Evolutionary conservation across 163 green algal genomes (phyloP).

Genomic region (Coccomyxa subellipsoidea): DNA sequence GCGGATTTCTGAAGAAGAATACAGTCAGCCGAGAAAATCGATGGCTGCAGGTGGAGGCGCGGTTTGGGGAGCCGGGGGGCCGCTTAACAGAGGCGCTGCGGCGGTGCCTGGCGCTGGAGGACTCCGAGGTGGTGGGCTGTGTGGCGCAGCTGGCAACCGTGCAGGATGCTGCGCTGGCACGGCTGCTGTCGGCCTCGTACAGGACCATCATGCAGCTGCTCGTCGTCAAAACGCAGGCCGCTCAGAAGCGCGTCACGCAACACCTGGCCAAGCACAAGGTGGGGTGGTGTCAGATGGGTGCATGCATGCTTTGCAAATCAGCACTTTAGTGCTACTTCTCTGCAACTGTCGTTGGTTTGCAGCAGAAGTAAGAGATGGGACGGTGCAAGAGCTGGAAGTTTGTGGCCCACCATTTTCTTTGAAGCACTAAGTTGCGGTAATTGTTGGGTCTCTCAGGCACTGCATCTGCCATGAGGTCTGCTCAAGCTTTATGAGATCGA

Average conservation of each 20-base stretch:
- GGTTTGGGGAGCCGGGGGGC: slow-evolving; percentile 35
- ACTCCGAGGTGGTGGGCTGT: slow-evolving; percentile 61
- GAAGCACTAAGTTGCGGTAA: too few species aligned
- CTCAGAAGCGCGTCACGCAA: neutral
- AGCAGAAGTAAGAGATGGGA: too few species aligned
- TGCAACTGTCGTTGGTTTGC: too few species aligned
- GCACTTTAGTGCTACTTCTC: neutral
- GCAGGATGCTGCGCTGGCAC: slow-evolving; percentile 46
- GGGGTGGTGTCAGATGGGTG: too few species aligned
- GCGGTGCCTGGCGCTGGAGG: slow-evolving; percentile 17
- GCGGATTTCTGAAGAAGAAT: too few species aligned
- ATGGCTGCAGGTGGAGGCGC: slow-evolving; percentile 12
- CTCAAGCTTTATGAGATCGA: too few species aligned
- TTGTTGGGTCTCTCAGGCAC: too few species aligned
- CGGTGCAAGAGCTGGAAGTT: too few species aligned
- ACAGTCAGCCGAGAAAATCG: neutral
- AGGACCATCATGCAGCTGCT: slow-evolving; percentile 48
- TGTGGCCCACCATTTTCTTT: too few species aligned
- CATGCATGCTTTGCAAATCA: neutral
- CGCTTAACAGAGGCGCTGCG: neutral
- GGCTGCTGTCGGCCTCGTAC: slow-evolving; percentile 46
- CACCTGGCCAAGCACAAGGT: neutral
- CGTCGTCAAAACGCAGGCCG: neutral
- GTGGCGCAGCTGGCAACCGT: slow-evolving; percentile 68
- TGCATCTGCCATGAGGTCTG: too few species aligned